These are phyloP conservation scores for Fagopyrum tataricum DNA, from an alignment of 148 eudicot species.

Conservation along the genomic window DNA sequence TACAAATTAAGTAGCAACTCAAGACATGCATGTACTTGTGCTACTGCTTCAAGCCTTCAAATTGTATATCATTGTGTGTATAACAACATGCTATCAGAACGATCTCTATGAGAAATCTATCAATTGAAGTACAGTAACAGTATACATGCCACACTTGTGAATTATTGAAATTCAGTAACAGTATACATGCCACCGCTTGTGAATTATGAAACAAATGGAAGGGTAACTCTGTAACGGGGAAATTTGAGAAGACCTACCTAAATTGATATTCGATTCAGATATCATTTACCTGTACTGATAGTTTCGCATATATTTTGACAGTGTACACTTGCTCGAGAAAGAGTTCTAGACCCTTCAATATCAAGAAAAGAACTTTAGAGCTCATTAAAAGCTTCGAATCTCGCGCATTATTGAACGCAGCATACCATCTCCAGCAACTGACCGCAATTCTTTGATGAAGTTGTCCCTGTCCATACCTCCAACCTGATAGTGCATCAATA, in stretches of 20 bases:
- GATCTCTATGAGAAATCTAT: not conserved
- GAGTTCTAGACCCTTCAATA: not conserved
- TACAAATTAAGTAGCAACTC: not conserved
- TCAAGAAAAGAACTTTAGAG: constrained; percentile 12
- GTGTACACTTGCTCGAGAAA: not conserved
- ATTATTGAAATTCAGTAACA: not conserved
- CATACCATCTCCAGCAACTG: constrained; percentile 42
- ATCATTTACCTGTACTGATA: not conserved
- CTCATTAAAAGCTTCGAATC: constrained; percentile 30
- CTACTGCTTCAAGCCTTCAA: not conserved
- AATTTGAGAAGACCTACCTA: constrained; percentile 4
- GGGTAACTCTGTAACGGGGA: not conserved
- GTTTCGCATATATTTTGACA: not conserved
- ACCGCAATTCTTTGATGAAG: constrained; percentile 36
- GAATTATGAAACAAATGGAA: not conserved
- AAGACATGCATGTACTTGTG: not conserved
- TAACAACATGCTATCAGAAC: not conserved
- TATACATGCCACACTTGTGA: not conserved
- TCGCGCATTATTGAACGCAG: constrained; percentile 34
- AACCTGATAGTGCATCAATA: constrained; percentile 30
- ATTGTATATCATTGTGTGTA: not conserved
- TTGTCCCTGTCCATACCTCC: constrained; percentile 39
- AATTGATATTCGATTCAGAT: not conserved
- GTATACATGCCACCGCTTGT: not conserved
- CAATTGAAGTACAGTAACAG: not conserved